These are phyloP conservation scores for Fusarium acutatum DNA, from an alignment of 2,329 filamentous ascomycete species.

Conservation along the genomic window DNA sequence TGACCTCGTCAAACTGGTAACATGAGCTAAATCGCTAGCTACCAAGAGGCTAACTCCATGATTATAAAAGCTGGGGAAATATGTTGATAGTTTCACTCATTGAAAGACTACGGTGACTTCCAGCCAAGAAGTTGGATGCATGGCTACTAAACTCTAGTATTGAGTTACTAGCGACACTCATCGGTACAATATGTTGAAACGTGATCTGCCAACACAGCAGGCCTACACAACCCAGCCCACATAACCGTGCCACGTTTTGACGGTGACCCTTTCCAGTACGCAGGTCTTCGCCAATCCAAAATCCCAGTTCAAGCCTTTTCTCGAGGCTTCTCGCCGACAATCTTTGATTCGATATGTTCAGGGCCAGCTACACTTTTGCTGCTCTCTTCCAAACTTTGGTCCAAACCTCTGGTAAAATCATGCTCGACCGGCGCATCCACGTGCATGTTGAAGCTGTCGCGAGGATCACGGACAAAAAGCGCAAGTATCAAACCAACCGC, in stretches of 20 bases:
- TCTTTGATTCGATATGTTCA: background rate
- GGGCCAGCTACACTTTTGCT: background rate
- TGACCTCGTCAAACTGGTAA: too few relatives aligned
- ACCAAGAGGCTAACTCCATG: too few relatives aligned
- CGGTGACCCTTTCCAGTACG: fast-evolving
- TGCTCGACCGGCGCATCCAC: background rate
- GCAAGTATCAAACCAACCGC: background rate
- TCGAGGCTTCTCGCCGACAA: background rate
- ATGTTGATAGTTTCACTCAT: too few relatives aligned
- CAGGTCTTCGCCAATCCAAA: background rate
- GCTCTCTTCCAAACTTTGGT: background rate
- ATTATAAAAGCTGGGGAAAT: too few relatives aligned
- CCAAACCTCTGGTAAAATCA: background rate
- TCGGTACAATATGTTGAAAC: too few relatives aligned
- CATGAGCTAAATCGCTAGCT: too few relatives aligned
- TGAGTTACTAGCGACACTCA: too few relatives aligned
- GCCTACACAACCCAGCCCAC: fast-evolving
- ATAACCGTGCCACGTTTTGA: too few relatives aligned
- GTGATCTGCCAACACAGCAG: background rate
- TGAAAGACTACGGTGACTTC: too few relatives aligned
- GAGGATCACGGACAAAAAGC: background rate
- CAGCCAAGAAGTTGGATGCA: too few relatives aligned
- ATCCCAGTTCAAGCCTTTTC: background rate
- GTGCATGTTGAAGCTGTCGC: background rate
- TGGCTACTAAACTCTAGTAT: too few relatives aligned